phyloP scores from a whole-genome alignment of 345 rosid species.

The Abelmoschus esculentus region DNA sequence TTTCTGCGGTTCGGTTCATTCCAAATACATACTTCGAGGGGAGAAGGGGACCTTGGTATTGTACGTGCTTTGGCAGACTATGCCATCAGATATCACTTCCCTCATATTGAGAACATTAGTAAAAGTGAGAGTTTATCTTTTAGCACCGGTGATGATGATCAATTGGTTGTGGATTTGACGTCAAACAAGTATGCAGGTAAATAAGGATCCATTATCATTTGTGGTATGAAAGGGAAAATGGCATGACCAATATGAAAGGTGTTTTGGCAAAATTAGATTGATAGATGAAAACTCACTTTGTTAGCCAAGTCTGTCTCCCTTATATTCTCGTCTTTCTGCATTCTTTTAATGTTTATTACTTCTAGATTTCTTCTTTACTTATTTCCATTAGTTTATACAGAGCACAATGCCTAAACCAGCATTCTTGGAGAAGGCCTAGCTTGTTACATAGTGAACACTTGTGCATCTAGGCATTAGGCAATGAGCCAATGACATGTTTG shows the following conservation, averaged over 20 bases:
- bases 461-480: not conserved
- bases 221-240: not conserved
- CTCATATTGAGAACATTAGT: constrained; percentile 71
- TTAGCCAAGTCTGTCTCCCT: not conserved
- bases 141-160: constrained; percentile 67
- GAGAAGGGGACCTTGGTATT: constrained; percentile 76
- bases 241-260: not conserved
- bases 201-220: not conserved
- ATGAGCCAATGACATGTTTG: not conserved
- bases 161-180: constrained; percentile 78
- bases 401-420: not conserved
- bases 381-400: not conserved
- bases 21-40: constrained; percentile 89
- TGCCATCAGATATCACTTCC: constrained; percentile 84
- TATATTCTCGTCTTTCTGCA: not conserved
- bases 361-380: not conserved
- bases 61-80: constrained; percentile 80
- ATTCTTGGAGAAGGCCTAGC: not conserved
- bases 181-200: constrained; percentile 97
- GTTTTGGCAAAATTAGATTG: constrained; percentile 1
- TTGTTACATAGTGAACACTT: not conserved
- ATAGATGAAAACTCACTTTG: not conserved
- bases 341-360: not conserved
- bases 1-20: constrained; percentile 89
- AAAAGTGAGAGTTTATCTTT: constrained; percentile 84